Evolutionary conservation across 306 rosid species (phyloP).

Genomic region (Gynostemma pentaphyllum): DNA sequence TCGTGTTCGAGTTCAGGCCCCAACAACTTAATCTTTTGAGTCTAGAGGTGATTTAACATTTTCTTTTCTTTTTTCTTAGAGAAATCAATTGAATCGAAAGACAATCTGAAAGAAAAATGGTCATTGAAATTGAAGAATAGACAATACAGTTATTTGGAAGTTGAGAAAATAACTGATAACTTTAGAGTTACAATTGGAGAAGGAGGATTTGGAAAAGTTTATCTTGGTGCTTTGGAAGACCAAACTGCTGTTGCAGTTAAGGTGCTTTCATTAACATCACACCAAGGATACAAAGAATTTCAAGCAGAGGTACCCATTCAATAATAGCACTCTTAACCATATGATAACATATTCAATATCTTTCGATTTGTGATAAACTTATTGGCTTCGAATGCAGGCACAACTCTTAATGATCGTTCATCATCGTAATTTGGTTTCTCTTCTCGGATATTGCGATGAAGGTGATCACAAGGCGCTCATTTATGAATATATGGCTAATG

Average conservation of each 20-base stretch:
- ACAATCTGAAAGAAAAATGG: background rate
- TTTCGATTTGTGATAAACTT: too few relatives aligned
- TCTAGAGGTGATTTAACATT: too few relatives aligned
- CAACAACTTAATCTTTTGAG: too few relatives aligned
- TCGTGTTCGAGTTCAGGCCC: too few relatives aligned
- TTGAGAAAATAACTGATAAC: conserved; percentile 20
- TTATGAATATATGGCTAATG: conserved; percentile 21
- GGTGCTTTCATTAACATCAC: conserved; percentile 21
- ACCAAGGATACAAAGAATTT: conserved; percentile 25
- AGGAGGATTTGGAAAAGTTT: conserved; percentile 41
- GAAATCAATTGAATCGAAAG: too few relatives aligned
- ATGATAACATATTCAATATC: too few relatives aligned
- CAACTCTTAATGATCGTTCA: conserved; percentile 15
- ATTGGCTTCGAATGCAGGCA: conserved; percentile 4
- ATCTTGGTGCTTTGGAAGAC: conserved; percentile 11
- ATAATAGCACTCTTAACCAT: too few relatives aligned
- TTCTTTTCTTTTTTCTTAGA: too few relatives aligned
- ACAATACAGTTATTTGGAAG: conserved; percentile 13
- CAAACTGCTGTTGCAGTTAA: conserved; percentile 20
- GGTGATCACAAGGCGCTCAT: conserved; percentile 13
- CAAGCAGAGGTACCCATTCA: conserved; percentile 18
- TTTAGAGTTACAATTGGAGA: conserved; percentile 15
- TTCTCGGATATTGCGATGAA: conserved; percentile 27
- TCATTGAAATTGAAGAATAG: conserved; percentile 8
- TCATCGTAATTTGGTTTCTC: conserved; percentile 20